Evolutionary conservation across 2,329 filamentous ascomycete genomes (phyloP).

Genomic region (Emydomyces testavorans): DNA sequence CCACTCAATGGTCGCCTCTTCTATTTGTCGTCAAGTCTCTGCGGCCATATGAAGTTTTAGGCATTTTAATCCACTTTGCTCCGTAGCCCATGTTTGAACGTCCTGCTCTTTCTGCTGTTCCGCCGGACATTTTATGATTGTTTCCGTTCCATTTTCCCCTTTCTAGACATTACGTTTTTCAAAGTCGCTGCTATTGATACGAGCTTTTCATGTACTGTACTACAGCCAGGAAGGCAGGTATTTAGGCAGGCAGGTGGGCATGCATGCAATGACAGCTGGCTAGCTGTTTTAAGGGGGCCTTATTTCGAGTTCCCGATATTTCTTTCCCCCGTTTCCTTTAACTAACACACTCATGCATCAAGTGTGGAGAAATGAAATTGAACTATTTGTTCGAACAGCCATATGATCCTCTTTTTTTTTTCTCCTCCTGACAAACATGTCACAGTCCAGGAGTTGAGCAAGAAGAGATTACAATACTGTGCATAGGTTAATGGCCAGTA

Average conservation of each 20-base stretch:
- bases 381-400: constrained; percentile 9
- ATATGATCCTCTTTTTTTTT: not conserved
- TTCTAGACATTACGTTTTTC: not conserved
- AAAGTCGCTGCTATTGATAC: constrained; percentile 5
- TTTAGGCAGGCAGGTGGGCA: constrained; percentile 13
- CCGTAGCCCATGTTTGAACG: not conserved
- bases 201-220: constrained; percentile 17
- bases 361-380: constrained; percentile 14
- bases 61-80: constrained; percentile 15
- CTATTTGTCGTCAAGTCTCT: constrained; percentile 5
- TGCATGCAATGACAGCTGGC: constrained; percentile 14
- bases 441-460: not conserved
- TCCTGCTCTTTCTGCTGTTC: not conserved
- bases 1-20: constrained; percentile 7
- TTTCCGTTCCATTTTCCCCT: not conserved
- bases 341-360: constrained; percentile 12
- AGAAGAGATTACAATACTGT: no score
- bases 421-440: not conserved
- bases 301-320: constrained; percentile 1
- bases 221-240: constrained; percentile 21
- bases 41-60: constrained; percentile 16
- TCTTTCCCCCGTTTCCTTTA: constrained; percentile 9
- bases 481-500: no score
- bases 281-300: constrained; percentile 15
- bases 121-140: not conserved